phyloP scores from a whole-genome alignment of 768 basidiomycete species.

The Agaricus blazei region DNA sequence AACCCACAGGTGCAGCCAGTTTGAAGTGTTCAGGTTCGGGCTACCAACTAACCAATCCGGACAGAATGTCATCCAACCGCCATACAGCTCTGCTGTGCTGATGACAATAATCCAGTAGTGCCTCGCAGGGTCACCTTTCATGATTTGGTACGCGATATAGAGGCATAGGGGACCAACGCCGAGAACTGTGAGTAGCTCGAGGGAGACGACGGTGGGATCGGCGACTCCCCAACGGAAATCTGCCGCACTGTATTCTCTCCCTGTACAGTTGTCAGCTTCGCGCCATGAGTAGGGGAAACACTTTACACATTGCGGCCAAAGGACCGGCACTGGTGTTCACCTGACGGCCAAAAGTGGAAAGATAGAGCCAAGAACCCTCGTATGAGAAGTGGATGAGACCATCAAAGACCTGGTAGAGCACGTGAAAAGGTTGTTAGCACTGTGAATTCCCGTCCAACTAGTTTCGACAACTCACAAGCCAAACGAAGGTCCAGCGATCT shows the following conservation, averaged over 20 bases:
- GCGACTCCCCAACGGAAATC: conserved; percentile 79
- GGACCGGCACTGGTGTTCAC: conserved; percentile 65
- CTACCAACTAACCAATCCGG: conserved; percentile 82
- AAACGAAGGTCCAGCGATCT: conserved; percentile 69
- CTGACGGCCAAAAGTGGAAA: conserved; percentile 68
- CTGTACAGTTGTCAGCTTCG: conserved; percentile 26
- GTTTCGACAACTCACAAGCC: conserved; percentile 50
- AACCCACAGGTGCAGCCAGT: conserved; percentile 70
- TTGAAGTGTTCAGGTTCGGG: conserved; percentile 66
- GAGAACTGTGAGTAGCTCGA: conserved; percentile 81
- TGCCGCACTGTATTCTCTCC: conserved; percentile 78
- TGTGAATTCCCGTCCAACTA: background rate
- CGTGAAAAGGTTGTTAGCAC: background rate
- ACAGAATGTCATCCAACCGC: conserved; percentile 89
- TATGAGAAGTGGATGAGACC: conserved; percentile 74
- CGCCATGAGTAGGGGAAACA: background rate
- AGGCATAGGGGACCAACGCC: conserved; percentile 71
- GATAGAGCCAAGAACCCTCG: conserved; percentile 77
- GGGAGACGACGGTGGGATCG: conserved; percentile 75
- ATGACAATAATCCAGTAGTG: conserved; percentile 81
- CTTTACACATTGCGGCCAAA: conserved; percentile 73
- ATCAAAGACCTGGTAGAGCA: conserved; percentile 58
- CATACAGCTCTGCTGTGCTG: conserved; percentile 74
- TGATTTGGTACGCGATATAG: conserved; percentile 64
- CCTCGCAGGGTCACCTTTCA: conserved; percentile 57